phyloP scores from a whole-genome alignment of 2,329 filamentous ascomycete genomes.

The Colletotrichum cuscutae region DNA sequence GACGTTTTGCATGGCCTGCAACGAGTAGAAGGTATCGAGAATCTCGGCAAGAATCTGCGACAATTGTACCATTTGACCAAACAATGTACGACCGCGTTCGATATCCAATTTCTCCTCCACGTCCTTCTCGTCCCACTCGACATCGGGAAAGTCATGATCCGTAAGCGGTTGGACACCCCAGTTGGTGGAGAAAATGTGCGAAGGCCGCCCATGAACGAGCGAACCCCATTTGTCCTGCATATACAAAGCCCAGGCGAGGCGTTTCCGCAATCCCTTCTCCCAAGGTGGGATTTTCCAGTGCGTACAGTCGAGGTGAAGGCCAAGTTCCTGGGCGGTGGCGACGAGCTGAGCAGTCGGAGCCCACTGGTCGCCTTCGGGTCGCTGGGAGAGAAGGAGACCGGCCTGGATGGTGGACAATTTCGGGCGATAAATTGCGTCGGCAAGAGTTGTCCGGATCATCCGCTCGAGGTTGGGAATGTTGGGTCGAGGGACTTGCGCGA shows the following conservation, averaged over 20 bases:
- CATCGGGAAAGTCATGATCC: constrained; percentile 77
- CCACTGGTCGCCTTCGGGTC: constrained; percentile 83
- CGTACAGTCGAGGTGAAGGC: constrained; percentile 87
- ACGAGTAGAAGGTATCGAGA: constrained; percentile 84
- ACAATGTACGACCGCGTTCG: constrained; percentile 75
- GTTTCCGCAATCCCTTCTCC: constrained; percentile 86
- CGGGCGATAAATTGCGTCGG: constrained; percentile 81
- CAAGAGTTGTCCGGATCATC: constrained; percentile 77
- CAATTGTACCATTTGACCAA: constrained; percentile 79
- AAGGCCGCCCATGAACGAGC: constrained; percentile 85
- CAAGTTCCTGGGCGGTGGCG: constrained; percentile 86
- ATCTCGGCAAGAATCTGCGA: constrained; percentile 83
- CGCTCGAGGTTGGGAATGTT: constrained; percentile 79
- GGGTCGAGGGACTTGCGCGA: constrained; percentile 73
- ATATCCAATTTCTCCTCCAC: constrained; percentile 72
- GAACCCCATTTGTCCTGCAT: constrained; percentile 96
- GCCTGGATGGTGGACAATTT: constrained; percentile 86
- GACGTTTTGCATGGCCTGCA: constrained; percentile 78
- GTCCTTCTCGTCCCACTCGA: constrained; percentile 72
- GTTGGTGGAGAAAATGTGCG: constrained; percentile 74
- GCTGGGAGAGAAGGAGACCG: constrained; percentile 78
- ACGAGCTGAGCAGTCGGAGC: constrained; percentile 88
- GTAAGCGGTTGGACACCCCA: constrained; percentile 81
- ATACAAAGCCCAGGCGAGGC: constrained; percentile 90
- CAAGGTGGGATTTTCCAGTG: constrained; percentile 88